phyloP scores from a whole-genome alignment of 140 eudicot species.

The Senecio squalidus region DNA sequence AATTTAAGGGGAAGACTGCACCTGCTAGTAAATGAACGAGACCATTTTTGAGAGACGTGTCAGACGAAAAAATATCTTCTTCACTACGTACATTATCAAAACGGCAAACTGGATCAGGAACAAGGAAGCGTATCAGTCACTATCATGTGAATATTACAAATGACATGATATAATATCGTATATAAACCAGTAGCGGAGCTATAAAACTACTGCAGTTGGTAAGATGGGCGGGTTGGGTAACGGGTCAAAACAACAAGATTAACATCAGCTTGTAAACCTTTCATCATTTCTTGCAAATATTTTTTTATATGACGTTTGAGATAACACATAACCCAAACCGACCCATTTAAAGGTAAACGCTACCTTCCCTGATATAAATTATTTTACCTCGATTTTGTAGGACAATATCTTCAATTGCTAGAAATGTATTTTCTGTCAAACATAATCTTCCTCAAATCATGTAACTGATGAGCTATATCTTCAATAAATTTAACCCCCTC shows the following conservation, averaged over 20 bases:
- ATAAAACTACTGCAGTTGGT: not conserved
- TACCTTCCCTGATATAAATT: not conserved
- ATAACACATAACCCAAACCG: no score
- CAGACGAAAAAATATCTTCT: not conserved
- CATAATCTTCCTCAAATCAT: conserved; percentile 47
- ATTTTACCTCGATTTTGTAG: conserved; percentile 16
- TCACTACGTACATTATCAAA: not conserved
- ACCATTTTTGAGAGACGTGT: not conserved
- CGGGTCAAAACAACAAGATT: no score
- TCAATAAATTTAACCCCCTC: conserved; percentile 50
- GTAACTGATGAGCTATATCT: conserved; percentile 55
- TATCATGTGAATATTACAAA: not conserved
- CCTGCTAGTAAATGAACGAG: not conserved
- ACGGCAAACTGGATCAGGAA: conserved; percentile 7
- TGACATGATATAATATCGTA: not conserved
- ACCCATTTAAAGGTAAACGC: not conserved
- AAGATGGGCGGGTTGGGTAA: no score
- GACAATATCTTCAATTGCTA: conserved; percentile 22
- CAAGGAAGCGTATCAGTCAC: conserved; percentile 2
- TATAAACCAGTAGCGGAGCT: not conserved
- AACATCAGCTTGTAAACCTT: no score
- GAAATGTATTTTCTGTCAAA: conserved; percentile 30
- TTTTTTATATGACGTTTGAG: no score
- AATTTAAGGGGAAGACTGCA: not conserved
- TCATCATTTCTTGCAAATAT: no score